phyloP scores from a whole-genome alignment of 2,329 filamentous ascomycete genomes.

The Diaporthe longicolla region DNA sequence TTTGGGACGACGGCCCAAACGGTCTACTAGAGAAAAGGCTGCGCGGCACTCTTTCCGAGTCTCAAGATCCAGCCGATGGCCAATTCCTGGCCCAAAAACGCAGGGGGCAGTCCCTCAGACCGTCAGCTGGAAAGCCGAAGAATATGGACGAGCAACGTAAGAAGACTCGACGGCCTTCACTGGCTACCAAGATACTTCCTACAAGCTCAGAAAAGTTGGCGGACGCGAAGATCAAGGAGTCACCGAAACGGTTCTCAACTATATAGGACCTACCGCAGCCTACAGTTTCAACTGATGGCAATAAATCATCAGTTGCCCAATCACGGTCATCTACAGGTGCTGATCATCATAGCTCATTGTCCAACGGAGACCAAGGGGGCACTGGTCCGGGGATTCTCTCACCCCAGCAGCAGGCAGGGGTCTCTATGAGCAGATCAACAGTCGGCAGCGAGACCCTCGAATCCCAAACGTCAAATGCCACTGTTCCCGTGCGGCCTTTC shows the following conservation, averaged over 20 bases:
- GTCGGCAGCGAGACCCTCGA: slow-evolving; percentile 5
- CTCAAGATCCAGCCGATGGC: neutral
- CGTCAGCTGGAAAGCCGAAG: neutral
- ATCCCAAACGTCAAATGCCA: neutral
- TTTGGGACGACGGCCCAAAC: slow-evolving; percentile 13
- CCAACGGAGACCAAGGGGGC: neutral
- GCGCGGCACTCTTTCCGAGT: neutral
- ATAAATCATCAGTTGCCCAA: neutral
- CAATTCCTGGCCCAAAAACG: slow-evolving; percentile 9
- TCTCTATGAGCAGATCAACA: neutral
- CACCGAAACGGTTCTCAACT: neutral
- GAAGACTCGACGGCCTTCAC: neutral
- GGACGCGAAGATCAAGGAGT: neutral
- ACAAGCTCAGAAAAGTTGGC: neutral
- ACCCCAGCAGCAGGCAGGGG: neutral
- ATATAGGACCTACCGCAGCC: neutral
- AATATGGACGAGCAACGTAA: neutral
- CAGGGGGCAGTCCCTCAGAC: neutral
- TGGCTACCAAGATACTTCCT: neutral
- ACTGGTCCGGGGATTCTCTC: neutral
- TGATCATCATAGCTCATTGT: neutral
- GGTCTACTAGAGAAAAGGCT: slow-evolving; percentile 11
- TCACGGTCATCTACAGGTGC: neutral
- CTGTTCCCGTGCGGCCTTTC: neutral
- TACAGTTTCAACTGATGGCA: neutral